Conservation (phyloP, 768 basidiomycete genomes). For the Brasilioporus rufonigricans region DNA sequence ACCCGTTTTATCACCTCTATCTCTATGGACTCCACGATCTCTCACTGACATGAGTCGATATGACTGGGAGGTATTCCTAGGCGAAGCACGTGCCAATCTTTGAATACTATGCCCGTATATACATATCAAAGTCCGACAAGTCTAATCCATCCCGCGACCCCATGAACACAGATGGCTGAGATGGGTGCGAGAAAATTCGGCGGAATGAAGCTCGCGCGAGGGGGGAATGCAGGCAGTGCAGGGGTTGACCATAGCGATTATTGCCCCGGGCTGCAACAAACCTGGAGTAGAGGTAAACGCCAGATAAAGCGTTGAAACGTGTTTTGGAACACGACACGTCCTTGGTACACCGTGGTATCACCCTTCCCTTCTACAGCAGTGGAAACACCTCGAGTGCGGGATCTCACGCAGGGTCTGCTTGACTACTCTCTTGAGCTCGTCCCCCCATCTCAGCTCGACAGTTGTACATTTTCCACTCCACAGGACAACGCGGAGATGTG, state of each 20-base stretch:
- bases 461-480: neutral
- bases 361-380: neutral
- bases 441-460: neutral
- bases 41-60: neutral
- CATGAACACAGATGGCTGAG: neutral
- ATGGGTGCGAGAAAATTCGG: neutral
- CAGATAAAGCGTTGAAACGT: neutral
- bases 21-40: neutral
- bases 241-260: too few species aligned
- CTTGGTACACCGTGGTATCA: neutral
- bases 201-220: too few species aligned
- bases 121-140: neutral
- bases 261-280: too few species aligned
- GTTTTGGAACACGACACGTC: neutral
- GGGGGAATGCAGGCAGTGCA: too few species aligned
- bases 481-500: neutral
- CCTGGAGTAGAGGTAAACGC: too few species aligned
- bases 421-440: neutral
- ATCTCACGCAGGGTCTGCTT: neutral
- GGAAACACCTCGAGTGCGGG: neutral
- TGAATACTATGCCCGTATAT: constrained; percentile 1
- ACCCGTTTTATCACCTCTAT: neutral
- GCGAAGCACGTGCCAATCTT: neutral
- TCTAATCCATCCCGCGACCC: neutral
- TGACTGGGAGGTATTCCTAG: neutral